Percentiles rank a stretch among this genome's conserved stretches.
These are phyloP conservation scores for Hippophae rhamnoides DNA, from an alignment of 306 rosid genomes.

Conservation along the genomic window DNA sequence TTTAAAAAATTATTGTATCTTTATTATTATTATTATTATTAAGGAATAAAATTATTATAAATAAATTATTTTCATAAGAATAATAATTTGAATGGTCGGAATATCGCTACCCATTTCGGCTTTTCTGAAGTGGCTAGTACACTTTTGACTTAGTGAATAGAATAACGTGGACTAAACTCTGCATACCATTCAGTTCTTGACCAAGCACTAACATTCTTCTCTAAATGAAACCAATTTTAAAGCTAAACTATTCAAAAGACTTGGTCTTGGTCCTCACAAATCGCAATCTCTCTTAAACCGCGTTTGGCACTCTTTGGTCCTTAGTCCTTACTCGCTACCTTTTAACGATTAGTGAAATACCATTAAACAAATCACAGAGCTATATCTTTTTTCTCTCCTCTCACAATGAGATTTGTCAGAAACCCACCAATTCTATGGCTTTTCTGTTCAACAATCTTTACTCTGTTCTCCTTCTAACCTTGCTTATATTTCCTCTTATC, in stretches of 20 bases:
- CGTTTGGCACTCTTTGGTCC: slow-evolving; percentile 7
- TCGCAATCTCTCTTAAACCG: slow-evolving; percentile 20
- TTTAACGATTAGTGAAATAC: not conserved
- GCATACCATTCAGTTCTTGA: too few species aligned
- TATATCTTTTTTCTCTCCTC: not conserved
- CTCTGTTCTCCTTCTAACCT: slow-evolving; percentile 10
- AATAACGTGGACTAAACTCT: too few species aligned
- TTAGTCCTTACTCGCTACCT: not conserved
- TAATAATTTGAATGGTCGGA: too few species aligned
- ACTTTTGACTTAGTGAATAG: too few species aligned
- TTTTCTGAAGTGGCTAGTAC: too few species aligned
- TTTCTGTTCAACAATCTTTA: slow-evolving; percentile 11
- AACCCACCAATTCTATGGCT: slow-evolving; percentile 37
- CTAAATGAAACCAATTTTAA: too few species aligned
- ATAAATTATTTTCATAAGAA: too few species aligned
- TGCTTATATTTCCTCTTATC: slow-evolving; percentile 14
- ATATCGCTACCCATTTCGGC: too few species aligned
- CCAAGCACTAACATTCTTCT: too few species aligned
- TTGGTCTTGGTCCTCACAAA: slow-evolving; percentile 36
- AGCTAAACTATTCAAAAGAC: slow-evolving; percentile 18
- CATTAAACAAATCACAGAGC: not conserved
- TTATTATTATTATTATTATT: too few species aligned
- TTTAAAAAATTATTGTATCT: too few species aligned
- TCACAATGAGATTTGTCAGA: slow-evolving; percentile 36
- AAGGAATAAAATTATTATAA: too few species aligned